A percentile compares a stretch with the other conserved stretches of the same genome.
Conservation (phyloP, 257 asterid species). For the Ocimum tenuiflorum region DNA sequence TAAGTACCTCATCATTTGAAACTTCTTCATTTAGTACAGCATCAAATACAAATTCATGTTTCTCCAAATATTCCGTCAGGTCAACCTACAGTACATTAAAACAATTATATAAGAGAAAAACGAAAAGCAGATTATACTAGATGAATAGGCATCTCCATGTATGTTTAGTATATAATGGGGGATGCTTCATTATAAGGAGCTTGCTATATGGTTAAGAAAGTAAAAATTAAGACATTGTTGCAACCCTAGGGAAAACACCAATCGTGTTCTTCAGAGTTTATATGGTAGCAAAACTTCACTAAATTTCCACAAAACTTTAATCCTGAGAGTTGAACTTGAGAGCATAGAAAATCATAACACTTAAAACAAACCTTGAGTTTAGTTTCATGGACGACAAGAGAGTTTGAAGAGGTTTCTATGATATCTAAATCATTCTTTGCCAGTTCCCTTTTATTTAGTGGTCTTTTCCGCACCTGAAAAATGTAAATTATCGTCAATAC, state of each 20-base stretch:
- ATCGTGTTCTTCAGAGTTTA: not conserved
- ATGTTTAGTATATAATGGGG: not conserved
- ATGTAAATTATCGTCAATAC: constrained; percentile 7
- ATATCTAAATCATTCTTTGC: constrained; percentile 89
- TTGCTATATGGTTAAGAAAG: not conserved
- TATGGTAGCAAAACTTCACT: not conserved
- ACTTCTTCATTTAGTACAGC: constrained; percentile 97
- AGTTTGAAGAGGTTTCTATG: constrained; percentile 62
- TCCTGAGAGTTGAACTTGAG: not conserved
- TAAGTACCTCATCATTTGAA: constrained; percentile 91
- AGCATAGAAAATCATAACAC: not conserved
- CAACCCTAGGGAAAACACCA: not conserved
- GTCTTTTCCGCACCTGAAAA: constrained; percentile 85
- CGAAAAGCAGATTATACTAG: not conserved
- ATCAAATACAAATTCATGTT: constrained; percentile 96
- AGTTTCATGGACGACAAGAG: constrained; percentile 76
- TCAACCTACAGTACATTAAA: constrained; percentile 63
- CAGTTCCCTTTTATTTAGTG: constrained; percentile 77
- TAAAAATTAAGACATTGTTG: not conserved
- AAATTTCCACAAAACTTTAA: not conserved
- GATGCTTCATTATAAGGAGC: not conserved
- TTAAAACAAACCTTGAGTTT: constrained; percentile 64
- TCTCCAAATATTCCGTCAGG: constrained; percentile 88
- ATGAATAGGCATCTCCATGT: not conserved
- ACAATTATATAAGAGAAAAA: constrained; percentile 10